Percentiles rank a stretch among this genome's conserved stretches.
phyloP scores from a whole-genome alignment of 768 basidiomycete species.

The Rhodotorula kratochvilovae region DNA sequence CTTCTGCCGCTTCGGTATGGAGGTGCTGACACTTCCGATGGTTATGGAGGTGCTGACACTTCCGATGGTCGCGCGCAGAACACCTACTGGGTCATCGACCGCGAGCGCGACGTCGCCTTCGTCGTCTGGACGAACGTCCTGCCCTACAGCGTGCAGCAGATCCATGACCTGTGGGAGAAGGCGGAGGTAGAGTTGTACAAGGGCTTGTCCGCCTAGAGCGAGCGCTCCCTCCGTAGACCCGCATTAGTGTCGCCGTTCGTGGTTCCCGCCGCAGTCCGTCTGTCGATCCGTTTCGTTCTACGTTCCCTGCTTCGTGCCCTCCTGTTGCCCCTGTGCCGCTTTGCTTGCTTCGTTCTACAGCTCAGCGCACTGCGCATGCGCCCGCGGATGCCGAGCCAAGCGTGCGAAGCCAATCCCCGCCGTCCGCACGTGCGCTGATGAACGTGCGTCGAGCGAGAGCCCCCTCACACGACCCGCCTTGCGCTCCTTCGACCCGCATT shows the following conservation, averaged over 20 bases:
- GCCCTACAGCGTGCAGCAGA: not conserved
- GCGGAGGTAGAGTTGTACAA: not conserved
- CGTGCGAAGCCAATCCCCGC: not conserved
- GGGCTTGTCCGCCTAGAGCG: not conserved
- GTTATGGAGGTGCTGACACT: too few species aligned
- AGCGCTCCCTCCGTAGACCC: too few species aligned
- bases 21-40: too few species aligned
- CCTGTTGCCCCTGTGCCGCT: too few species aligned
- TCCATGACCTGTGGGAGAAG: not conserved
- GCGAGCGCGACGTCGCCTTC: not conserved
- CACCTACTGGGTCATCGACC: constrained; percentile 19
- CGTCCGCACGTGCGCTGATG: not conserved
- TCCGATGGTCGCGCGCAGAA: too few species aligned
- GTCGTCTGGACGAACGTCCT: not conserved
- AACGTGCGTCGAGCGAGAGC: not conserved
- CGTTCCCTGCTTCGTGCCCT: too few species aligned
- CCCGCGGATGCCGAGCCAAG: too few species aligned
- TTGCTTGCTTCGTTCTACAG: too few species aligned
- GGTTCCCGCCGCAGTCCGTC: too few species aligned
- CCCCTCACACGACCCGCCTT: not conserved
- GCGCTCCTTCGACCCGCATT: not conserved
- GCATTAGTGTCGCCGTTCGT: too few species aligned
- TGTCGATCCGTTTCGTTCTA: too few species aligned
- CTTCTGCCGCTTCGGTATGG: accelerated
- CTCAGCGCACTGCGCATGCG: too few species aligned